Conservation (phyloP, 257 asterid species). For the Buddleja alternifolia region DNA sequence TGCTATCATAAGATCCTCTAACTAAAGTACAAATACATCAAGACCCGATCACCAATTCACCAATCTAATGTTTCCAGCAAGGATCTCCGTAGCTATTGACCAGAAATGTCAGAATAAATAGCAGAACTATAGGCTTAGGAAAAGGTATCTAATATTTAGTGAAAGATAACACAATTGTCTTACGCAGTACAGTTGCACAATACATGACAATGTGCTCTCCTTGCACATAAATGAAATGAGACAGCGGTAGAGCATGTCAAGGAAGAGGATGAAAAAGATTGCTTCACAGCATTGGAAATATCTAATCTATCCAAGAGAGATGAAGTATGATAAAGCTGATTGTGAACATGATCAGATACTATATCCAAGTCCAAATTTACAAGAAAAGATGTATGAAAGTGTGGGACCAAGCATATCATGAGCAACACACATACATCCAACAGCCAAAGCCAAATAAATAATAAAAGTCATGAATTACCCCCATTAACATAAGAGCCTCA, state of each 20-base stretch:
- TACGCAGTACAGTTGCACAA: not conserved
- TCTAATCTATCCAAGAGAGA: not conserved
- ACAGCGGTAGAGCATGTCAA: slow-evolving; percentile 8
- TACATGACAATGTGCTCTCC: not conserved
- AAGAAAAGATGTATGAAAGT: not conserved
- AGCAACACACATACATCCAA: not conserved
- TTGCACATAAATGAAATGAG: not conserved
- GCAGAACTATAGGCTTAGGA: slow-evolving; percentile 4
- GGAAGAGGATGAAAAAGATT: slow-evolving; percentile 7
- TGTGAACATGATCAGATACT: not conserved
- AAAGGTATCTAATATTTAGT: not conserved
- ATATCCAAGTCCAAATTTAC: not conserved
- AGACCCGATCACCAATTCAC: not conserved
- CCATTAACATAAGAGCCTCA: slow-evolving; percentile 95
- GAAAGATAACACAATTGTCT: not conserved
- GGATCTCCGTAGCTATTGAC: not conserved
- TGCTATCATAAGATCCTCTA: slow-evolving; percentile 1
- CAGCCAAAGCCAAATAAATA: slow-evolving; percentile 23
- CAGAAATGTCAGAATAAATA: not conserved
- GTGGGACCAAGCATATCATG: not conserved
- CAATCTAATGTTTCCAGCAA: slow-evolving; percentile 1
- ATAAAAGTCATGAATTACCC: slow-evolving; percentile 51
- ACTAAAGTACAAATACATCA: not conserved
- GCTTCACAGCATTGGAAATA: not conserved
- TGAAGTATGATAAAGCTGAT: not conserved